Conservation (phyloP, 768 basidiomycete species). For the Mycena capillaripes region DNA sequence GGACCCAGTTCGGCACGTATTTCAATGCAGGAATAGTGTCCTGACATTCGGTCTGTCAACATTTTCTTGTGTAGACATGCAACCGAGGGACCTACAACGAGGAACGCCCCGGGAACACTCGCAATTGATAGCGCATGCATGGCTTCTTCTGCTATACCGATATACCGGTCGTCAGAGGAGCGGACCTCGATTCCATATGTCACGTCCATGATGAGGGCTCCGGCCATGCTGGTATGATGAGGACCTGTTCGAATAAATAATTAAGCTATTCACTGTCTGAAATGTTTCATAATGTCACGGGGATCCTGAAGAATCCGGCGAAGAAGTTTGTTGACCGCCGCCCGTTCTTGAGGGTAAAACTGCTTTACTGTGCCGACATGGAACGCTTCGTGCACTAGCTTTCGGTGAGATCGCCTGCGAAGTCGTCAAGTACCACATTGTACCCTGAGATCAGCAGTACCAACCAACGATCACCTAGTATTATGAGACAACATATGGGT, state of each 20-base stretch:
- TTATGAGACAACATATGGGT: no score
- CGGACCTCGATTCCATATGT: conserved; percentile 46
- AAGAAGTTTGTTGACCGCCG: conserved; percentile 42
- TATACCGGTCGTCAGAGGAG: conserved; percentile 41
- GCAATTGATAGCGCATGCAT: conserved; percentile 42
- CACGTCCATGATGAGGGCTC: conserved; percentile 39
- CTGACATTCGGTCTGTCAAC: not conserved
- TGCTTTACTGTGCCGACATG: conserved; percentile 34
- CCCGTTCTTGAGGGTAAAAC: conserved; percentile 41
- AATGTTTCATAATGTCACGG: conserved; percentile 41
- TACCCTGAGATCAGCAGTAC: not conserved
- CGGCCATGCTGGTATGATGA: conserved; percentile 38
- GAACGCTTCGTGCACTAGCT: conserved; percentile 43
- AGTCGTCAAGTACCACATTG: no score
- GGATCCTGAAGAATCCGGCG: conserved; percentile 41
- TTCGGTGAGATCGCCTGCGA: conserved; percentile 43
- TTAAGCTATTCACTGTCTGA: conserved; percentile 41
- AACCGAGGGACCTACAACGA: conserved; percentile 40
- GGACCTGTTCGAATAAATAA: not conserved
- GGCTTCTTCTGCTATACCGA: conserved; percentile 42
- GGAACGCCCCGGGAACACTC: conserved; percentile 45
- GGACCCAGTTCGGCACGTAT: conserved; percentile 55
- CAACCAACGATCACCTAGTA: conserved; percentile 35
- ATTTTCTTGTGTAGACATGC: not conserved
- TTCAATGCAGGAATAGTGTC: conserved; percentile 34